These are phyloP conservation scores for Penicillium soppii DNA, from an alignment of 495 filamentous ascomycete species.

Conservation along the genomic window DNA sequence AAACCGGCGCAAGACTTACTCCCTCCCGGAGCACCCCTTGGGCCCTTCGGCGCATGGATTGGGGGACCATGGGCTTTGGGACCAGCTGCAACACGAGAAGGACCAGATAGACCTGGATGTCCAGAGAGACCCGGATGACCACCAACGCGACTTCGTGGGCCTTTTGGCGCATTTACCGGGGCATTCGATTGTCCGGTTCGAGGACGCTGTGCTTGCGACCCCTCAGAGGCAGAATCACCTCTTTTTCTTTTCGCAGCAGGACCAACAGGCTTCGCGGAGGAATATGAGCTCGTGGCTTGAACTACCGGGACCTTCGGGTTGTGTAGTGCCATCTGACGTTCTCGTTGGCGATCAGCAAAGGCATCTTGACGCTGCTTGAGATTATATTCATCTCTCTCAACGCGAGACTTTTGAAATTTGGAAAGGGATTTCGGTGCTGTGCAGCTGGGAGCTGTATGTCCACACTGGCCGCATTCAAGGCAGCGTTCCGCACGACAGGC, in stretches of 20 bases:
- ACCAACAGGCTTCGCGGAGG: conserved; percentile 9
- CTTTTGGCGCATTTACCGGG: conserved; percentile 22
- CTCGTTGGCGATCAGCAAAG: conserved; percentile 38
- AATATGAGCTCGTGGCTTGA: conserved; percentile 26
- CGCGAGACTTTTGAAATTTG: conserved; percentile 30
- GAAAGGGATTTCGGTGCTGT: conserved; percentile 30
- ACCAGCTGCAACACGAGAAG: too few relatives aligned
- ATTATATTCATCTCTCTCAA: conserved; percentile 34
- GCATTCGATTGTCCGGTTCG: conserved; percentile 21
- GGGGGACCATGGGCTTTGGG: too few relatives aligned
- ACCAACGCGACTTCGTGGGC: conserved; percentile 1
- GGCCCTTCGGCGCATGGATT: background rate
- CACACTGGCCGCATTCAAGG: conserved; percentile 45
- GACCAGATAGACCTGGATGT: conserved; percentile 2
- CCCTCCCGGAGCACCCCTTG: background rate
- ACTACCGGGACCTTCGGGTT: conserved; percentile 48
- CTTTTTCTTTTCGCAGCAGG: conserved; percentile 46
- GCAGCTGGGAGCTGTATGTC: conserved; percentile 40
- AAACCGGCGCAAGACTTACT: background rate
- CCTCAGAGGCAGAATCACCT: conserved; percentile 30
- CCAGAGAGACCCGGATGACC: background rate
- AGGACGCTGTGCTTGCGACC: conserved; percentile 24
- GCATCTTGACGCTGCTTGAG: conserved; percentile 31
- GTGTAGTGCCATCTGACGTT: conserved; percentile 44
- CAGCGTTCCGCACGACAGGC: conserved; percentile 45